Base-by-base conservation (phyloP, 331 rosid species). In the Quercus phellos region DNA sequence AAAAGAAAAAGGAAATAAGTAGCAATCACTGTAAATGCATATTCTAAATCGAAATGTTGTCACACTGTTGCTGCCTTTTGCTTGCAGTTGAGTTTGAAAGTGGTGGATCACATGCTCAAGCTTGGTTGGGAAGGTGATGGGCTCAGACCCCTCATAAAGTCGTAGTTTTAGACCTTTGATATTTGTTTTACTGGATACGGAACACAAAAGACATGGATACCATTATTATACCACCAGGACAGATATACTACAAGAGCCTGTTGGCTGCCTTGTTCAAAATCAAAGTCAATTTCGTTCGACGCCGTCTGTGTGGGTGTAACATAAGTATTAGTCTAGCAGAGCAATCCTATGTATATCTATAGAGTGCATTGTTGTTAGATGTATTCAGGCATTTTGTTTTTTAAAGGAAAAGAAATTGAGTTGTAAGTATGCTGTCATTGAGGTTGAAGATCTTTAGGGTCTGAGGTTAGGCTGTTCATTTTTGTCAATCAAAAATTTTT, bases 71-170 rank as follows among this genome's bases (percentile, higher is more conserved):
- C 46, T 64, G 51, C 72, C 72, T 68, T 30, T 75, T 87, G 79
- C 69, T 68, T 85, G 92, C 97, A 95, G 99, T 85, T 95, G 89
- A 95, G 99, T 89, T 90, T 95, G 93, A 95, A 95, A 87, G 97
- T 95, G 55, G 93, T 93, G 51, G 98, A 95, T 91, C 96, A 92
- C 6, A 95, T 91, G 99, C 97, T 91, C 80, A 95, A 95, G 90
- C 92, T 92, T 66, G 99, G 98, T 77, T 92, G 99, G 98, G 97
- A 92, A 91, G 98, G 93, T 46, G 96, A 90, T 77, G 96, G 96
- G 55, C 88, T 88, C 74, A 84, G 78, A 76, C 88, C 89, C 81
- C 88, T 92, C 70, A 91, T 91, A 60, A 90, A 87, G 73, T 91
- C 89, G 63, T 89, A 92, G 94, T 72, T 78, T 80, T 86, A 79